phyloP scores from a whole-genome alignment of 345 rosid genomes.

The Melaleuca alternifolia region DNA sequence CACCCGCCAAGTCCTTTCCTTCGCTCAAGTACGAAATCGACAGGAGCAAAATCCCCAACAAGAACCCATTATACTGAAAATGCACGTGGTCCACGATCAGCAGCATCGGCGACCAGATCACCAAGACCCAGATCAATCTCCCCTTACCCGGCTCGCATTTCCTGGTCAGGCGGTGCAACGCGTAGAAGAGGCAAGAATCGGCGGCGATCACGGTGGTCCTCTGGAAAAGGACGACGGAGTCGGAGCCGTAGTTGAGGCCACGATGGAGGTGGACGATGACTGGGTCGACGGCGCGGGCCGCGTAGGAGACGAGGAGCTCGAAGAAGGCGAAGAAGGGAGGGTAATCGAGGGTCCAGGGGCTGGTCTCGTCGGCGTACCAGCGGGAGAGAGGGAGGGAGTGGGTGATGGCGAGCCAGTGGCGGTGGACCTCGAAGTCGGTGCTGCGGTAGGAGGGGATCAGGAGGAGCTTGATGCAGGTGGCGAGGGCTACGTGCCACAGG shows the following conservation, averaged over 20 bases:
- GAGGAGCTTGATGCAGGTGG: slow-evolving; percentile 54
- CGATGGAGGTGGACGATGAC: slow-evolving; percentile 44
- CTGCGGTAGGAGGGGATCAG: slow-evolving; percentile 73
- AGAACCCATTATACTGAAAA: slow-evolving; percentile 91
- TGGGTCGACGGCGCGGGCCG: slow-evolving; percentile 60
- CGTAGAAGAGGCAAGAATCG: slow-evolving; percentile 55
- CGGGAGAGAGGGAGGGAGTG: slow-evolving; percentile 63
- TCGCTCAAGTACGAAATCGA: slow-evolving; percentile 72
- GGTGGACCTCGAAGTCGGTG: slow-evolving; percentile 93
- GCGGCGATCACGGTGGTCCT: slow-evolving; percentile 58
- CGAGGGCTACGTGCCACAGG: slow-evolving; percentile 51
- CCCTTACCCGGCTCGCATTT: slow-evolving; percentile 20
- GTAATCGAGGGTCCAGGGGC: slow-evolving; percentile 97
- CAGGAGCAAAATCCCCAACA: slow-evolving; percentile 64
- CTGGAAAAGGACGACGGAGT: slow-evolving; percentile 57
- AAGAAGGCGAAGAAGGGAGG: slow-evolving; percentile 36
- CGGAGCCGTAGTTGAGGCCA: slow-evolving; percentile 46
- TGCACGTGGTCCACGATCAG: slow-evolving; percentile 84
- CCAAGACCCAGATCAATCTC: slow-evolving; percentile 43
- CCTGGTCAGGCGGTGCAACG: slow-evolving; percentile 38
- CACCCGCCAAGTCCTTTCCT: slow-evolving; percentile 79
- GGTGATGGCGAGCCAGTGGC: slow-evolving; percentile 90
- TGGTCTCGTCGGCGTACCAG: slow-evolving; percentile 86
- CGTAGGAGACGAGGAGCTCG: slow-evolving; percentile 19
- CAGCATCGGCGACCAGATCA: slow-evolving; percentile 80